Conservation (phyloP, 768 basidiomycete genomes). For the Zangia roseola region DNA sequence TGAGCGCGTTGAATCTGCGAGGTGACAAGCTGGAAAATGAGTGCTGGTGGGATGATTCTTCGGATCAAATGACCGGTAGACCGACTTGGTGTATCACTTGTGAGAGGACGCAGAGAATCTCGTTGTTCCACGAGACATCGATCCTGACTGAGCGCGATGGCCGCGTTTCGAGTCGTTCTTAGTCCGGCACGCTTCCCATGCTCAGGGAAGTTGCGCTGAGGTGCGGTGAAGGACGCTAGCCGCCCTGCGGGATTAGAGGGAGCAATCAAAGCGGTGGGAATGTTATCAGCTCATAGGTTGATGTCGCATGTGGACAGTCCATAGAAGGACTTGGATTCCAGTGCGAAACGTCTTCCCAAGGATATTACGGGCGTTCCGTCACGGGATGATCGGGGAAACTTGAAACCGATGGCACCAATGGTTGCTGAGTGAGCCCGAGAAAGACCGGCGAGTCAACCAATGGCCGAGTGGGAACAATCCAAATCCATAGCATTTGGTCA, state of each 20-base stretch:
- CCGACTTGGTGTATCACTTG: background rate
- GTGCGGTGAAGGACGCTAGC: background rate
- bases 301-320: background rate
- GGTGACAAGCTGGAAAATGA: background rate
- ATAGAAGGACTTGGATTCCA: background rate
- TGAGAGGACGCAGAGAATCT: background rate
- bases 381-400: conserved; percentile 6
- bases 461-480: background rate
- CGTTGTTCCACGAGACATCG: conserved; percentile 1
- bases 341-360: background rate
- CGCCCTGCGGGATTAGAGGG: conserved; percentile 12
- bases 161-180: background rate
- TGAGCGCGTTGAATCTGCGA: background rate
- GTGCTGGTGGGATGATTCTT: conserved; percentile 5
- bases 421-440: background rate
- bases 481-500: background rate
- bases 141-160: conserved; percentile 1
- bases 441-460: background rate
- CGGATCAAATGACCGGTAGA: conserved; percentile 9
- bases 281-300: background rate
- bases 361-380: conserved; percentile 1
- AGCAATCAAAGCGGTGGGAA: background rate
- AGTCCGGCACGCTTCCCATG: conserved; percentile 11
- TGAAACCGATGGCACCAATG: conserved; percentile 10
- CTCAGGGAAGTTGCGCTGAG: conserved; percentile 12